Base-by-base conservation (phyloP, 768 basidiomycete species). In the Pisolithus albus region DNA sequence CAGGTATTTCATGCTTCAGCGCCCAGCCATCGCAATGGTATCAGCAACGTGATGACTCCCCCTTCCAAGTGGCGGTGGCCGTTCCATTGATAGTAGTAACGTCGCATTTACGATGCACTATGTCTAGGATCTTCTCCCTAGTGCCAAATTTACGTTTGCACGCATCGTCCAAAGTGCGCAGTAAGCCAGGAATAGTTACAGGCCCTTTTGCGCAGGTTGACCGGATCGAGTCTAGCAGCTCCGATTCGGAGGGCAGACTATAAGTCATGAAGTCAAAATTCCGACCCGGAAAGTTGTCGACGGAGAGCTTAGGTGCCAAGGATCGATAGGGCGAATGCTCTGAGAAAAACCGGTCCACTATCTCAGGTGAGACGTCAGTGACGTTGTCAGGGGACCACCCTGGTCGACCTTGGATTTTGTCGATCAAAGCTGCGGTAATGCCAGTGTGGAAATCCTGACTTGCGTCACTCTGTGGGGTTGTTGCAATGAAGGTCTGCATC, bases 381-480 rank as follows among this genome's bases (percentile, higher is more conserved):
- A 91, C 56, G 4, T 73, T 75, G 9, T 75, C 61, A 7, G 94
- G 94, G 2, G 73, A 72, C 94, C 94, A 97, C 5, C 68, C 61
- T 7, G 90, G 84, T 38, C 78, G 73, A 38, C 61, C 72, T 72
- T 73, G 52, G 23, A 73, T 68, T 62, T 78, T 80, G 46, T 77
- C 63, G 70, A 79, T 56, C 28, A 87, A 65, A 34, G 91, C 81
- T 37, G 84, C 78, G 28, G 77, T 82, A 40, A 98, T 86, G 21
- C 95, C 95, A 19, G 77, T 81, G 47, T 72, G 57, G 70, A 99
- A 97, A 72, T 99, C 96, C 7, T 83, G 74, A 64, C 81, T 88
- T 40, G 83, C 85, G 47, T 81, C 83, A 58, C 73, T 82, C 92
- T 93, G 62, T 18, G 43, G 56, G 24, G 37, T 55, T 3, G 36